Evolutionary conservation across 1,139 yeast species (phyloP), one percentile per base, ranked within the genome.

Genomic region (Blastobotrys malaysiensis): DNA sequence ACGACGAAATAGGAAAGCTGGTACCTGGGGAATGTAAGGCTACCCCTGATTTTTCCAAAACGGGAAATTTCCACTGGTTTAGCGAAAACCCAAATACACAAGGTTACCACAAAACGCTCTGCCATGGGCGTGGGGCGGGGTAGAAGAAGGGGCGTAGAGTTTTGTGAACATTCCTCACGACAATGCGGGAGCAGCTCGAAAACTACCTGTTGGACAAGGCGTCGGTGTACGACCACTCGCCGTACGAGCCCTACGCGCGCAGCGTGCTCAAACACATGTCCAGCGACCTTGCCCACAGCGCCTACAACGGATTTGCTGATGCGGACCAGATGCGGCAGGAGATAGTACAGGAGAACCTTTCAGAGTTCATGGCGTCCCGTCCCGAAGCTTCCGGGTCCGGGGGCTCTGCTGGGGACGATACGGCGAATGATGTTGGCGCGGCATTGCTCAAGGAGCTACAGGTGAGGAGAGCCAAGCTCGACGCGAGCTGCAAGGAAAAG

Each of bases 201-300:
- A 54, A 59, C 19, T 63, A 56, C 49, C 55, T 63, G 49, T 58
- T 59, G 5, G 50, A 58, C 16, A 60, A 61, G 48, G 61, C 66
- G 5, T 54, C 63, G 2, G 43, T 62, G 19, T 52, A 58, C 9
- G 63, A 62, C 43, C 53, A 55, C 20, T 31, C 57, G 16, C 46
- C 59, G 2, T 56, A 52, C 43, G 52, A 52, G 13, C 57, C 61
- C 36, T 61, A 59, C 48, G 46, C 51, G 14, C 46, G 53, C 13
- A 54, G 48, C 22, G 44, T 49, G 27, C 49, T 5, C 26, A 27
- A 18, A 31, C n/a, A 48, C 16, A n/a, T 24, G 11, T n/a, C 45
- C 18, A 20, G 7, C 19, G 43, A 21, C 36, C 46, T 39, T 36
- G 52, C 50, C 21, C 52, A 55, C 2, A 26, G 22, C 22, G 24